Evolutionary conservation across 1,139 yeast species (phyloP).

Genomic region (Candida pseudoviswanathii): DNA sequence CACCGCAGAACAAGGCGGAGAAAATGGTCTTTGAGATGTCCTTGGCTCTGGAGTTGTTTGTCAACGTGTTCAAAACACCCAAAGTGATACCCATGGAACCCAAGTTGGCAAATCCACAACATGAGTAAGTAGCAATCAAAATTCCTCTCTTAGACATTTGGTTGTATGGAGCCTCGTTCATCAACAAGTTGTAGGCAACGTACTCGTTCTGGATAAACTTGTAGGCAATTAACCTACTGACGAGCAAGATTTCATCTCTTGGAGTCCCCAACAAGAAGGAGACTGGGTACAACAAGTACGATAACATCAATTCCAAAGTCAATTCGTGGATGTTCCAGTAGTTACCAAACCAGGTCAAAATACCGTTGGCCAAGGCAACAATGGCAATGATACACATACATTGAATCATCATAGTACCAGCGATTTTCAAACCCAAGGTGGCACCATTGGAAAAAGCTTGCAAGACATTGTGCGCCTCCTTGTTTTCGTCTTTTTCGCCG

Average conservation of each 20-base stretch:
- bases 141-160: constrained; percentile 54
- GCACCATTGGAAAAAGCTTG: constrained; percentile 71
- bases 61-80: constrained; percentile 62
- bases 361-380: constrained; percentile 59
- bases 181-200: constrained; percentile 55
- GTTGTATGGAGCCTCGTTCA: constrained; percentile 46
- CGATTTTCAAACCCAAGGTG: constrained; percentile 58
- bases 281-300: constrained; percentile 63
- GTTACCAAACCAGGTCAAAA: constrained; percentile 64
- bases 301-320: constrained; percentile 57
- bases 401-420: constrained; percentile 62
- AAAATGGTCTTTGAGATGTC: constrained; percentile 52
- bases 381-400: constrained; percentile 65
- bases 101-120: constrained; percentile 67
- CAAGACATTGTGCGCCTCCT: constrained; percentile 56
- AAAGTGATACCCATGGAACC: constrained; percentile 67
- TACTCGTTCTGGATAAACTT: constrained; percentile 68
- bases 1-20: constrained; percentile 58
- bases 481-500: constrained; percentile 20
- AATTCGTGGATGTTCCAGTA: constrained; percentile 60
- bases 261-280: constrained; percentile 66
- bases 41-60: constrained; percentile 52
- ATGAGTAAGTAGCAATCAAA: constrained; percentile 63
- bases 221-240: constrained; percentile 56
- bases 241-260: constrained; percentile 52